Percentiles rank a stretch among this genome's conserved stretches.
phyloP scores from a whole-genome alignment of 306 rosid species.

The Biancaea sappan region DNA sequence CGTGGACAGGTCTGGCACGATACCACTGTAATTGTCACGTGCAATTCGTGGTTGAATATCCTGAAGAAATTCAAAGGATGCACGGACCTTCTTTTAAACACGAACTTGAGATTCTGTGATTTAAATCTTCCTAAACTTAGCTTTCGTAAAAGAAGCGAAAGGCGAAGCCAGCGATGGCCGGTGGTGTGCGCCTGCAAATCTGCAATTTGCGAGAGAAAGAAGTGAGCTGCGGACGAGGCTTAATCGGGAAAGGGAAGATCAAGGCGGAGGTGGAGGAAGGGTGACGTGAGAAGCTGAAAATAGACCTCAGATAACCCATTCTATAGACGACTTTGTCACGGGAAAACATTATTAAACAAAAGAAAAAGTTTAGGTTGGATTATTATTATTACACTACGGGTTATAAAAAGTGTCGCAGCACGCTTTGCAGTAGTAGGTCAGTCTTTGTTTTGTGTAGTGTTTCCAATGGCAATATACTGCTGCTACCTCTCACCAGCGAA shows the following conservation, averaged over 20 bases:
- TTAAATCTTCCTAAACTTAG: background rate
- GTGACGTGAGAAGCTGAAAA: too few relatives aligned
- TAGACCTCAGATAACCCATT: too few relatives aligned
- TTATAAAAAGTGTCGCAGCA: background rate
- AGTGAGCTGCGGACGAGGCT: too few relatives aligned
- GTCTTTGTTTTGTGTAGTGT: background rate
- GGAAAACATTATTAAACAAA: too few relatives aligned
- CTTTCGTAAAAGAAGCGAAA: background rate
- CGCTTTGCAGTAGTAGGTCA: background rate
- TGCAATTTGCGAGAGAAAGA: background rate
- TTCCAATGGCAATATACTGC: conserved; percentile 13
- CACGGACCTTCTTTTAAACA: background rate
- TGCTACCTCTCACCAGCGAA: conserved; percentile 17
- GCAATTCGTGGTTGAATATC: background rate
- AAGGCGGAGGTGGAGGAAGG: too few relatives aligned
- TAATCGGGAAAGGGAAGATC: too few relatives aligned
- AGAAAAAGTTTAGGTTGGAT: too few relatives aligned
- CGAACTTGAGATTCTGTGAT: background rate
- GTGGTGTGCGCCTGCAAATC: background rate
- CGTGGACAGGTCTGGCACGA: too few relatives aligned
- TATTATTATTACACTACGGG: too few relatives aligned
- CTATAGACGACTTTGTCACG: too few relatives aligned
- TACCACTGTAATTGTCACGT: background rate
- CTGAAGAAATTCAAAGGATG: background rate
- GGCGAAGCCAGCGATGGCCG: background rate